Evolutionary conservation across 352 stramenopile genomes (phyloP).

Genomic region (Albugo candida): DNA sequence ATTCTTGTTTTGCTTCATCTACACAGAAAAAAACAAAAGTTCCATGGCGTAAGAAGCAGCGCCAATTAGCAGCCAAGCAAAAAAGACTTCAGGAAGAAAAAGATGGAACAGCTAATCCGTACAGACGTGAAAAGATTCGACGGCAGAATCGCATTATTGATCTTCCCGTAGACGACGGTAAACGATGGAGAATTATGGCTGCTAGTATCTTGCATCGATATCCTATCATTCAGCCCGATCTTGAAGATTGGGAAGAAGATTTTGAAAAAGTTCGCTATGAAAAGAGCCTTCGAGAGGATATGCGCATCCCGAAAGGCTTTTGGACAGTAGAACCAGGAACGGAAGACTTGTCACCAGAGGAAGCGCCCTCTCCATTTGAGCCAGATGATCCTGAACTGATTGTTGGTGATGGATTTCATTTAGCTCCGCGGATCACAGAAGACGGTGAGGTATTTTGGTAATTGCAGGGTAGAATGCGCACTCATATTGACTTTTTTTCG

Average conservation of each 20-base stretch:
- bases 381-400: slow-evolving; percentile 43
- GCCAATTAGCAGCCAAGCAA: too few species aligned
- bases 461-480: not conserved
- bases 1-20: too few species aligned
- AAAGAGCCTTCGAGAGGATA: slow-evolving; percentile 41
- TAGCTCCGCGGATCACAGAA: slow-evolving; percentile 61
- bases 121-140: slow-evolving; percentile 17
- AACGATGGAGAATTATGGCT: slow-evolving; percentile 62
- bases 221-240: slow-evolving; percentile 52
- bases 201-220: slow-evolving; percentile 54
- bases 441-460: slow-evolving; percentile 11
- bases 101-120: too few species aligned
- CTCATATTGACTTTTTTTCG: not conserved
- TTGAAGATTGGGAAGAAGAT: slow-evolving; percentile 53
- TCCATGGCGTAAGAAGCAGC: too few species aligned
- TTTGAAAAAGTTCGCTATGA: slow-evolving; percentile 58
- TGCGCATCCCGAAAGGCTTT: slow-evolving; percentile 59
- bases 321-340: slow-evolving; percentile 69
- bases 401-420: slow-evolving; percentile 47
- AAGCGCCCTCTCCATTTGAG: slow-evolving; percentile 39
- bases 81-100: too few species aligned
- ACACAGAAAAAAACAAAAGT: too few species aligned
- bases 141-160: slow-evolving; percentile 39
- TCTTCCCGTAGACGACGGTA: slow-evolving; percentile 37
- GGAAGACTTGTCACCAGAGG: slow-evolving; percentile 51